Evolutionary conservation across 2,329 filamentous ascomycete genomes (phyloP), one percentile per base, ranked within the genome.

Genomic region (Botryotinia globosa): DNA sequence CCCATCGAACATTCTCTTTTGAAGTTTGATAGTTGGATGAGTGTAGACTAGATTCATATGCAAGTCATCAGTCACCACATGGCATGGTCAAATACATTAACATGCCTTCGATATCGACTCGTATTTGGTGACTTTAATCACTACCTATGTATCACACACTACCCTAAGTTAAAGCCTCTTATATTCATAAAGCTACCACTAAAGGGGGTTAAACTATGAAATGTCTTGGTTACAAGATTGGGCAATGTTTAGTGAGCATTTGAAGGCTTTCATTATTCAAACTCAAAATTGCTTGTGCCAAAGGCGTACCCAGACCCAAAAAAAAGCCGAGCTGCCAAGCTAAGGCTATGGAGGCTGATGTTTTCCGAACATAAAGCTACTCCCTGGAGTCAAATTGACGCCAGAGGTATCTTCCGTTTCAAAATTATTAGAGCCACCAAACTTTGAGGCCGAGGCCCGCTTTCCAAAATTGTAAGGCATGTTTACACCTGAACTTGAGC

Each of bases 171-270:
- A 5, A 54, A 29, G 25, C 1, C 51, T 8, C 51, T 6, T 3
- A 5, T 29, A 37, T 37, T 9, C 29, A 9, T 29, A 14, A 32
- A 56, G 51, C n/a, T 32, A 18, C 14, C 25, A 56, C n/a, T 18
- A 32, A 6, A 8, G 14, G 14, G 4, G 0, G 9, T 8, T 9
- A 1, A 16, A 18, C 3, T 7, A 14, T 7, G 9, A 56, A 18
- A 4, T 9, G 3, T 32, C 7, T 32, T 29, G 14, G 0, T 29
- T 32, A 14, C 6, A 0, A 29, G 14, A 56, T n/a, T 56, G 51
- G 32, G 48, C 25, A n/a, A n/a, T 54, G 2, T 2, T n/a, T 6
- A n/a, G 25, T 54, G 25, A 54, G 6, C 3, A 56, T 56, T 29
- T 5, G n/a, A 56, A 29, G 51, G 4, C 6, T 56, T 4, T 8